Percentiles rank a stretch among this genome's conserved stretches.
phyloP scores from a whole-genome alignment of 805 yeast species.

The Saturnispora serradocipensis region DNA sequence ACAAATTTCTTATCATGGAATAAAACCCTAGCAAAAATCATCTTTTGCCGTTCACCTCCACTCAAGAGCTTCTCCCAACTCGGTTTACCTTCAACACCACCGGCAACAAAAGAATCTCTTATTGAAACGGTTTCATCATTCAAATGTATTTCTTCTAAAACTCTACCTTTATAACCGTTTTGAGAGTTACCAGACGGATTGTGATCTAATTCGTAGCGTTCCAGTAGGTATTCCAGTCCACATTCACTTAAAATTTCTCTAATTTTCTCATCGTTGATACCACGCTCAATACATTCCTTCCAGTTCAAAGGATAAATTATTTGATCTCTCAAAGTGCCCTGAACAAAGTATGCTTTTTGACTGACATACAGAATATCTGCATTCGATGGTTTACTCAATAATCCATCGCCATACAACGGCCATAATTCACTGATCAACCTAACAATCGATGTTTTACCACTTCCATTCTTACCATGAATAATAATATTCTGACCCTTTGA shows the following conservation, averaged over 20 bases:
- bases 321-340: conserved; percentile 84
- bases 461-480: conserved; percentile 80
- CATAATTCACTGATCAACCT: conserved; percentile 80
- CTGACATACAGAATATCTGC: conserved; percentile 71
- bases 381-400: conserved; percentile 65
- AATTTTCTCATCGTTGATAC: conserved; percentile 61
- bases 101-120: conserved; percentile 21
- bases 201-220: conserved; percentile 49
- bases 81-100: conserved; percentile 22
- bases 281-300: conserved; percentile 65
- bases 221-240: conserved; percentile 68
- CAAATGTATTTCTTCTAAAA: conserved; percentile 21
- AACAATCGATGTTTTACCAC: conserved; percentile 83
- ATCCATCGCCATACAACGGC: conserved; percentile 74
- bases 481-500: conserved; percentile 59
- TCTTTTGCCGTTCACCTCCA: conserved; percentile 94
- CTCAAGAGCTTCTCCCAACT: conserved; percentile 82
- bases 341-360: conserved; percentile 74
- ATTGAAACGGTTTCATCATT: conserved; percentile 21
- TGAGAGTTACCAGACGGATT: conserved; percentile 21
- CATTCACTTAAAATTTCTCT: conserved; percentile 64
- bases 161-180: conserved; percentile 8
- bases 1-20: conserved; percentile 77
- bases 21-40: conserved; percentile 77
- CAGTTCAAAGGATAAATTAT: conserved; percentile 78